A percentile compares a stretch with the other conserved stretches of the same genome.
Conservation (phyloP, 495 filamentous ascomycete species). For the Tuber magnatum region DNA sequence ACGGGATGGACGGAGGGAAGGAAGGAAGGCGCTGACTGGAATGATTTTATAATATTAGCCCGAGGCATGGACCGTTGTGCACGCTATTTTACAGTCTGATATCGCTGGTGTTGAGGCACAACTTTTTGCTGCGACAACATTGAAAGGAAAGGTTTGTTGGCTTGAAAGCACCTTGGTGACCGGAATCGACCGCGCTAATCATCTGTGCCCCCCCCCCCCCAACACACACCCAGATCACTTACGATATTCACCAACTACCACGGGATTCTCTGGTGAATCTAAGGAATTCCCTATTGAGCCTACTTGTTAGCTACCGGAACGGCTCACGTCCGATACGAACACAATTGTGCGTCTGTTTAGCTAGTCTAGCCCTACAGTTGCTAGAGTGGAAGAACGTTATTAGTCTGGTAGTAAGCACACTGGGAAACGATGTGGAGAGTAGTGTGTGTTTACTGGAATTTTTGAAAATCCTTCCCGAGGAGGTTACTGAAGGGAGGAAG, state of each 20-base stretch:
- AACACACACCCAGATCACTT: slow-evolving; percentile 62
- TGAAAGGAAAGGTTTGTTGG: slow-evolving; percentile 86
- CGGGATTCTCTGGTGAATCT: slow-evolving; percentile 63
- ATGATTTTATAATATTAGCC: slow-evolving; percentile 48
- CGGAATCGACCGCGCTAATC: background rate
- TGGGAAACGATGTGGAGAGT: slow-evolving; percentile 69
- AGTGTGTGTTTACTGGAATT: slow-evolving; percentile 87
- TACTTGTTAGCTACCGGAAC: slow-evolving; percentile 67
- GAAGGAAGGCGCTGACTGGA: slow-evolving; percentile 37
- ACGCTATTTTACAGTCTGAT: slow-evolving; percentile 71
- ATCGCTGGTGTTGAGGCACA: slow-evolving; percentile 70
- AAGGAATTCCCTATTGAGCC: slow-evolving; percentile 69
- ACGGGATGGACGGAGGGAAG: slow-evolving; percentile 27
- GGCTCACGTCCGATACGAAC: slow-evolving; percentile 88
- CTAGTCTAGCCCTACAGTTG: slow-evolving; percentile 94
- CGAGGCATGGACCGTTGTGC: slow-evolving; percentile 82
- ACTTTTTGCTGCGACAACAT: slow-evolving; percentile 89
- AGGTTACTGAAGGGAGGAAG: slow-evolving; percentile 98
- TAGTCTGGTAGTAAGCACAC: slow-evolving; percentile 63
- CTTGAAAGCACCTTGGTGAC: slow-evolving; percentile 12
- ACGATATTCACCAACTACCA: slow-evolving; percentile 79
- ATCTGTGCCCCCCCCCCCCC: background rate
- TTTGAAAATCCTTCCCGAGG: slow-evolving; percentile 89
- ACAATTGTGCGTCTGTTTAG: slow-evolving; percentile 89
- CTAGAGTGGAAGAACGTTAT: slow-evolving; percentile 91